phyloP scores from a whole-genome alignment of 2,329 filamentous ascomycete species.

The Aureobasidium lini region DNA sequence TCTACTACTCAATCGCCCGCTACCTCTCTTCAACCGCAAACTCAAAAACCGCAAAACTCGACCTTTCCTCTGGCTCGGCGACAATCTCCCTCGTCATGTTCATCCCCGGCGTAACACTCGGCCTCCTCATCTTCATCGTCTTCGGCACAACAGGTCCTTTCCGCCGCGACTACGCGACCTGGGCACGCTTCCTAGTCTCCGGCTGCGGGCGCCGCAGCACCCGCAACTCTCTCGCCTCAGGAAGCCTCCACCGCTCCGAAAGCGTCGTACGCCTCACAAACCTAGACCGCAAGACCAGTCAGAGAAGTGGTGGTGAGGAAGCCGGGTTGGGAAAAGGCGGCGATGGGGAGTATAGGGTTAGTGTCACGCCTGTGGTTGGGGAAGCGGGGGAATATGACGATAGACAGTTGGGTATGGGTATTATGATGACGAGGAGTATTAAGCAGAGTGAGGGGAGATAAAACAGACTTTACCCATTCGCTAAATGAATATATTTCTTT shows the following conservation, averaged over 20 bases:
- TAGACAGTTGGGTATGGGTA: not conserved
- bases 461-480: not conserved
- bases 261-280: conserved; percentile 6
- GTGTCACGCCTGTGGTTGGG: not conserved
- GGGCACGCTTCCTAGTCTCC: not conserved
- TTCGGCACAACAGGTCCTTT: conserved; percentile 13
- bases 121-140: conserved; percentile 6
- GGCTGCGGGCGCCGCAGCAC: not conserved
- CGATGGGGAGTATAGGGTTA: not conserved
- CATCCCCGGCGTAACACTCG: conserved; percentile 6
- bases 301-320: not conserved
- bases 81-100: conserved; percentile 13
- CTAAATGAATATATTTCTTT: too few species aligned
- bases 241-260: not conserved
- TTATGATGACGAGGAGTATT: conserved; percentile 1
- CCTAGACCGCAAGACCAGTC: not conserved
- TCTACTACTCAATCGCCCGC: conserved; percentile 12
- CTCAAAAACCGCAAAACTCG: conserved; percentile 6
- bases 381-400: not conserved
- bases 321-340: not conserved
- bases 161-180: conserved; percentile 12
- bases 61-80: conserved; percentile 13
- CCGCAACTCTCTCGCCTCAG: not conserved
- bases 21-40: conserved; percentile 3
- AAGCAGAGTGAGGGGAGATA: conserved; percentile 2